Conservation (phyloP, 2,329 filamentous ascomycete species). For the Calonectria ilicicola region DNA sequence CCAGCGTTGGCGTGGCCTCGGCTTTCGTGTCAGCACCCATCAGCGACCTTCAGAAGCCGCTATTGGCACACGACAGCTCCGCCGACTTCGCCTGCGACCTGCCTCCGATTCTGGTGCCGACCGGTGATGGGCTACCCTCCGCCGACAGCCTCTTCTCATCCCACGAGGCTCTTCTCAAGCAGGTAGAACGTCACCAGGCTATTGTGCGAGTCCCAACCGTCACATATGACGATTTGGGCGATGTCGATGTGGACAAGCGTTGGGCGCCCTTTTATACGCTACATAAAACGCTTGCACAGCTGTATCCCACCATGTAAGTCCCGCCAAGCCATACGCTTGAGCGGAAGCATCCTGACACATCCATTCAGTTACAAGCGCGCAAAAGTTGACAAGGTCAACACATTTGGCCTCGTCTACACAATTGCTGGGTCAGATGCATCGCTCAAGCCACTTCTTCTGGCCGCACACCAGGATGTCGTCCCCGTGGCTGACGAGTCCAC, state of each 20-base stretch:
- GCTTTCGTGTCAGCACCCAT: slow-evolving; percentile 28
- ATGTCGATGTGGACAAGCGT: slow-evolving; percentile 64
- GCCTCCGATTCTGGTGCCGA: slow-evolving; percentile 48
- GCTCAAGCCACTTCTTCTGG: slow-evolving; percentile 58
- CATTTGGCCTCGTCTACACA: slow-evolving; percentile 71
- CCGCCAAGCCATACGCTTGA: neutral
- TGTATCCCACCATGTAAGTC: slow-evolving; percentile 63
- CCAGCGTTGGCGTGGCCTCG: slow-evolving; percentile 25
- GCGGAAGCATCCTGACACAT: neutral
- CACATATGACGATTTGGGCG: slow-evolving; percentile 67
- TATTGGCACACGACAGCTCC: slow-evolving; percentile 14
- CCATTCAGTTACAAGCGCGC: slow-evolving; percentile 53
- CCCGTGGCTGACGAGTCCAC: slow-evolving; percentile 58
- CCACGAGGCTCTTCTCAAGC: slow-evolving; percentile 49
- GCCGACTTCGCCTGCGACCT: slow-evolving; percentile 47
- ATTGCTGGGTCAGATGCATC: slow-evolving; percentile 63
- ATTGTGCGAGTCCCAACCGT: slow-evolving; percentile 67
- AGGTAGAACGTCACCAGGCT: slow-evolving; percentile 63
- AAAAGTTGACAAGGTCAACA: slow-evolving; percentile 68
- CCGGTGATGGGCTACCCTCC: slow-evolving; percentile 47
- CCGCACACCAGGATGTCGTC: slow-evolving; percentile 59
- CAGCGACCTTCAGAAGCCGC: slow-evolving; percentile 24
- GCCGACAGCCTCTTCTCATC: slow-evolving; percentile 48
- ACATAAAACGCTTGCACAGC: slow-evolving; percentile 58
- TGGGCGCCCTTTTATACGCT: slow-evolving; percentile 67